Percentiles rank a stretch among this genome's conserved stretches.
Conservation (phyloP, 1,284 basidiomycete genomes). For the Cerrena zonata region DNA sequence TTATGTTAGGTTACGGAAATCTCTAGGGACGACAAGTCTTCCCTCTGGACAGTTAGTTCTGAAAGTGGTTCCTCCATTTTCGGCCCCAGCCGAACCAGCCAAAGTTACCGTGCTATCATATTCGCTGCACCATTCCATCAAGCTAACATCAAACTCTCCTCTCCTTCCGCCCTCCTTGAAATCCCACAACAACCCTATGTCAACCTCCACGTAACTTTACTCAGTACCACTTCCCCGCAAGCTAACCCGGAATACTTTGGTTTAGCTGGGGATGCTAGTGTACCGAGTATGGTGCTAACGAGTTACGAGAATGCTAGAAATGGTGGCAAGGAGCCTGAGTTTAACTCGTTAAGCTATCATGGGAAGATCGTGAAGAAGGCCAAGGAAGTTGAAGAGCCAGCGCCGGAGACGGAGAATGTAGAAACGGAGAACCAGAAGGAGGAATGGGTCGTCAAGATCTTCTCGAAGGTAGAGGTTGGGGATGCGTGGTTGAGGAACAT, state of each 20-base stretch:
- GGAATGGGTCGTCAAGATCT: constrained; percentile 78
- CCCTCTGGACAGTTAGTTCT: constrained; percentile 40
- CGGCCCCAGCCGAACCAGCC: constrained; percentile 12
- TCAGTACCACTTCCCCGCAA: constrained; percentile 67
- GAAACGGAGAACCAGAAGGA: constrained; percentile 16
- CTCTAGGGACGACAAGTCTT: constrained; percentile 34
- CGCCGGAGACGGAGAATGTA: too few relatives aligned
- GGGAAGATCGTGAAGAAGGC: constrained; percentile 41
- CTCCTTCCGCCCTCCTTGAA: constrained; percentile 31
- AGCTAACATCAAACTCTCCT: constrained; percentile 49
- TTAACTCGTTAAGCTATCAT: constrained; percentile 88
- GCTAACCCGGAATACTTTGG: constrained; percentile 73
- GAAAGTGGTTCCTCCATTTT: constrained; percentile 10
- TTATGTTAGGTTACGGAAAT: constrained; percentile 54
- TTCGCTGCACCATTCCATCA: constrained; percentile 74
- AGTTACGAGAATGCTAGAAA: constrained; percentile 51
- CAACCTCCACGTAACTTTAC: constrained; percentile 82
- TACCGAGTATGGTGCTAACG: constrained; percentile 73
- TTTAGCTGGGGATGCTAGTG: constrained; percentile 36
- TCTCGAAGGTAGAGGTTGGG: constrained; percentile 61
- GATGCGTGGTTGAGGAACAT: constrained; percentile 65
- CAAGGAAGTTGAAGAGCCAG: constrained; percentile 11
- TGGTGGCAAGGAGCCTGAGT: constrained; percentile 61
- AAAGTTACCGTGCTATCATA: constrained; percentile 60
- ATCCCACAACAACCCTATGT: constrained; percentile 74